Evolutionary conservation across 176 grass and related monocot genomes (phyloP).

Genomic region (Paspalum vaginatum): DNA sequence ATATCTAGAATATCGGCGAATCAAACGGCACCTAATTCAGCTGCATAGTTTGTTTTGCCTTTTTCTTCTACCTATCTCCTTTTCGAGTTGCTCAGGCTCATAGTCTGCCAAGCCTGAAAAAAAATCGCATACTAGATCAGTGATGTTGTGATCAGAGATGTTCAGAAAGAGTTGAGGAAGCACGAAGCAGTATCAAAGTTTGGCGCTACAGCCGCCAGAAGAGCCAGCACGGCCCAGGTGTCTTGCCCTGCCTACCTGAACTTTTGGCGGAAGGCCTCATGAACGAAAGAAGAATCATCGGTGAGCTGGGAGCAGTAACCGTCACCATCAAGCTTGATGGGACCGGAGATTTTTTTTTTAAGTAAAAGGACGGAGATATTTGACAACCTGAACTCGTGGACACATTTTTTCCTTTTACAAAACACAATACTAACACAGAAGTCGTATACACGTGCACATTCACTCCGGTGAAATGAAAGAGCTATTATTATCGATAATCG

Average conservation of each 20-base stretch:
- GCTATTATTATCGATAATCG: too few relatives aligned
- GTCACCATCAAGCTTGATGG: conserved; percentile 5
- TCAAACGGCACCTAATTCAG: too few relatives aligned
- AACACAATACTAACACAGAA: too few relatives aligned
- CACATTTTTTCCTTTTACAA: too few relatives aligned
- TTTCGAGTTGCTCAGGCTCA: too few relatives aligned
- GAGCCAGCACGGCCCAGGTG: not conserved
- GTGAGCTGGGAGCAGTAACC: conserved; percentile 19
- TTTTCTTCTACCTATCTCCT: not conserved
- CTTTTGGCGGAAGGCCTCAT: not conserved
- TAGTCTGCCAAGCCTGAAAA: not conserved
- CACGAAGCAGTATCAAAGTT: not conserved
- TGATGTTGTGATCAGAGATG: not conserved
- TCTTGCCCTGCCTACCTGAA: not conserved
- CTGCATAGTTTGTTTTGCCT: not conserved
- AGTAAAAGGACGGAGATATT: too few relatives aligned
- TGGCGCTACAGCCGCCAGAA: not conserved
- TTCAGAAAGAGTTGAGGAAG: not conserved
- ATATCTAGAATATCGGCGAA: too few relatives aligned
- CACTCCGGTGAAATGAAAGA: too few relatives aligned
- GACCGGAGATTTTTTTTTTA: conserved; percentile 23
- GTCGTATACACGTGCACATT: too few relatives aligned
- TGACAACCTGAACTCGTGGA: not conserved
- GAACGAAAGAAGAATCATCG: not conserved
- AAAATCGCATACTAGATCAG: not conserved